Evolutionary conservation across 495 filamentous ascomycete species (phyloP).

Genomic region (Penicillium nucicola): DNA sequence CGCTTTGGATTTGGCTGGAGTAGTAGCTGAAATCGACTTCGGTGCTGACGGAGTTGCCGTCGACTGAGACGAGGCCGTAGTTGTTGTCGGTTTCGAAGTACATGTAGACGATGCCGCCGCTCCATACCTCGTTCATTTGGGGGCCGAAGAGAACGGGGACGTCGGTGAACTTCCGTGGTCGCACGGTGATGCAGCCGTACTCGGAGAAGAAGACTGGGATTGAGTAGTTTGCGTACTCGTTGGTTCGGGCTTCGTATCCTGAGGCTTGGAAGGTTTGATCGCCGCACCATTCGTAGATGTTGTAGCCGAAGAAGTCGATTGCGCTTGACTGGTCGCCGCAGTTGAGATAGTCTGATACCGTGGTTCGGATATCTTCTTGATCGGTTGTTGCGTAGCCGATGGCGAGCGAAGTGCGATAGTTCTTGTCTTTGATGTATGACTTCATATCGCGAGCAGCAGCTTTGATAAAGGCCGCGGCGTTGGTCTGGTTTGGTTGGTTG

Average conservation of each 20-base stretch:
- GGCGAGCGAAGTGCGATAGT: slow-evolving; percentile 67
- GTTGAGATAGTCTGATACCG: slow-evolving; percentile 87
- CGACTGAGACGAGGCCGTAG: slow-evolving; percentile 74
- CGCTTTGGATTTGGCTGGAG: slow-evolving; percentile 62
- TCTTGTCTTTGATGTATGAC: slow-evolving; percentile 74
- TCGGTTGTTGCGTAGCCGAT: slow-evolving; percentile 95
- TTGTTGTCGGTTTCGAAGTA: slow-evolving; percentile 87
- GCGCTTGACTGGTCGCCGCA: slow-evolving; percentile 62
- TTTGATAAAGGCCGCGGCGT: slow-evolving; percentile 83
- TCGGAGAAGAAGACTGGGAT: slow-evolving; percentile 95
- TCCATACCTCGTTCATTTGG: slow-evolving; percentile 85
- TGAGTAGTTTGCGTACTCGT: slow-evolving; percentile 78
- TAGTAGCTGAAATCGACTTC: slow-evolving; percentile 71
- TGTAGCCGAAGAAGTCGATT: slow-evolving; percentile 97
- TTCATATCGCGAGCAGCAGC: slow-evolving; percentile 93
- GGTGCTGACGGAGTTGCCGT: slow-evolving; percentile 49
- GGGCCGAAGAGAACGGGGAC: slow-evolving; percentile 74
- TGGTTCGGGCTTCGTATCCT: slow-evolving; percentile 70
- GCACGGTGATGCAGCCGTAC: slow-evolving; percentile 85
- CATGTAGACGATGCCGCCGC: slow-evolving; percentile 94
- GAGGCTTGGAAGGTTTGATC: slow-evolving; percentile 65
- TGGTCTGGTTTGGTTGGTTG: slow-evolving; percentile 71
- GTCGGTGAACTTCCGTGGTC: slow-evolving; percentile 77
- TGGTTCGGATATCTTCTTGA: slow-evolving; percentile 67
- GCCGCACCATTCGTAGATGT: slow-evolving; percentile 97